phyloP scores from a whole-genome alignment of 2,329 filamentous ascomycete genomes.

The Pseudofabraea citricarpa region DNA sequence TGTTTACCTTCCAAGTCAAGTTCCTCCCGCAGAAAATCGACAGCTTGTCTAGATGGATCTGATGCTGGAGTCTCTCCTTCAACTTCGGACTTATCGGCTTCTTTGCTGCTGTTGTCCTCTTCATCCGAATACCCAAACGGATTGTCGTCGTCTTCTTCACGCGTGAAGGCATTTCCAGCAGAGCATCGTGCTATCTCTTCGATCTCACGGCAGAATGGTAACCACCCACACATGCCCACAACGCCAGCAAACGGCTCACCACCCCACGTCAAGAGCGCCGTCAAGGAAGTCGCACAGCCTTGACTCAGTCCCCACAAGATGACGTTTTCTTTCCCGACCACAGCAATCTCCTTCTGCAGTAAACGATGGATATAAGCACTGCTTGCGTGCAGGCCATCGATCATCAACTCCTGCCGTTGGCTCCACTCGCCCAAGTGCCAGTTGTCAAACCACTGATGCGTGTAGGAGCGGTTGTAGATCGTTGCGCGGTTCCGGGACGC shows the following conservation, averaged over 20 bases:
- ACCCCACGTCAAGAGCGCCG: slow-evolving; percentile 39
- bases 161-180: slow-evolving; percentile 8
- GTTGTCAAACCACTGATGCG: slow-evolving; percentile 43
- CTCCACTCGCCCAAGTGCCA: slow-evolving; percentile 29
- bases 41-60: slow-evolving; percentile 3
- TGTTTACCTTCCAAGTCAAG: slow-evolving; percentile 22
- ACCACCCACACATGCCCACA: slow-evolving; percentile 41
- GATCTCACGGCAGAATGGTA: slow-evolving; percentile 35
- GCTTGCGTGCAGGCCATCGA: slow-evolving; percentile 38
- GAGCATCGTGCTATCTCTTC: slow-evolving; percentile 12
- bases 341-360: slow-evolving; percentile 30
- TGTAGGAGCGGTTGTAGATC: slow-evolving; percentile 32
- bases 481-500: slow-evolving; percentile 36
- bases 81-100: not conserved
- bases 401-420: slow-evolving; percentile 25
- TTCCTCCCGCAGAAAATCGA: slow-evolving; percentile 14
- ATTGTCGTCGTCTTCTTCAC: slow-evolving; percentile 3
- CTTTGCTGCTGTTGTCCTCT: too few relatives aligned
- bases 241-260: slow-evolving; percentile 32
- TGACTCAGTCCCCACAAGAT: slow-evolving; percentile 49
- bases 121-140: slow-evolving; percentile 9
- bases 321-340: slow-evolving; percentile 34
- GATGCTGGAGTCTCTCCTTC: not conserved
- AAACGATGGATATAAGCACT: slow-evolving; percentile 34
- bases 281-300: slow-evolving; percentile 43